These are phyloP conservation scores for Meyerozyma guilliermondii DNA, from an alignment of 1,139 yeast genomes.

Conservation along the genomic window DNA sequence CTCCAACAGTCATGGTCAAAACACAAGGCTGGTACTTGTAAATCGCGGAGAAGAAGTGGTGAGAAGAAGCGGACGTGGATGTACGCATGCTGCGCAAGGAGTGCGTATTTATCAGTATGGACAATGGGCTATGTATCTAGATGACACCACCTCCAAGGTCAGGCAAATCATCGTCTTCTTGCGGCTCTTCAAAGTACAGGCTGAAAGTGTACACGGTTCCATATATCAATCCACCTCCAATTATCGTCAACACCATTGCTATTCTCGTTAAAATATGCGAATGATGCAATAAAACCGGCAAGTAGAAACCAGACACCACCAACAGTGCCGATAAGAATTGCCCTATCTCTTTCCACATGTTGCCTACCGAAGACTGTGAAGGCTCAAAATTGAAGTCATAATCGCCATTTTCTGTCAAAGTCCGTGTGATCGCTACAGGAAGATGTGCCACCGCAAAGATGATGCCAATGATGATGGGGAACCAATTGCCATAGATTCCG, in stretches of 20 bases:
- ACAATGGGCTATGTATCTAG: slow-evolving; percentile 7
- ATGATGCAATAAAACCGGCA: slow-evolving; percentile 66
- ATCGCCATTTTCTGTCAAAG: slow-evolving; percentile 29
- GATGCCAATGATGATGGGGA: slow-evolving; percentile 58
- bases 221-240: slow-evolving; percentile 69
- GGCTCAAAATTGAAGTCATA: slow-evolving; percentile 46
- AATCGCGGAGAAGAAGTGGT: neutral
- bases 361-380: slow-evolving; percentile 23
- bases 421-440: slow-evolving; percentile 48
- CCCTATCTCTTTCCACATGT: slow-evolving; percentile 51
- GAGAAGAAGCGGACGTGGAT: neutral
- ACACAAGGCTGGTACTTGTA: neutral
- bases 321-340: slow-evolving; percentile 65
- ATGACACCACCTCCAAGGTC: slow-evolving; percentile 29
- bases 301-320: slow-evolving; percentile 58
- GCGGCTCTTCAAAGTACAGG: slow-evolving; percentile 59
- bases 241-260: slow-evolving; percentile 58
- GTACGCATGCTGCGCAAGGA: neutral
- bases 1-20: neutral
- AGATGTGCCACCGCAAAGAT: slow-evolving; percentile 59
- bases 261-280: slow-evolving; percentile 51
- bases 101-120: neutral
- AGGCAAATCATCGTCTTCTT: slow-evolving; percentile 36
- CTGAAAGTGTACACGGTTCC: slow-evolving; percentile 72
- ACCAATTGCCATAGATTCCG: slow-evolving; percentile 74